Evolutionary conservation across 331 rosid species (phyloP), one percentile per base, ranked within the genome.

Genomic region (Rhamnella rubrinervis): DNA sequence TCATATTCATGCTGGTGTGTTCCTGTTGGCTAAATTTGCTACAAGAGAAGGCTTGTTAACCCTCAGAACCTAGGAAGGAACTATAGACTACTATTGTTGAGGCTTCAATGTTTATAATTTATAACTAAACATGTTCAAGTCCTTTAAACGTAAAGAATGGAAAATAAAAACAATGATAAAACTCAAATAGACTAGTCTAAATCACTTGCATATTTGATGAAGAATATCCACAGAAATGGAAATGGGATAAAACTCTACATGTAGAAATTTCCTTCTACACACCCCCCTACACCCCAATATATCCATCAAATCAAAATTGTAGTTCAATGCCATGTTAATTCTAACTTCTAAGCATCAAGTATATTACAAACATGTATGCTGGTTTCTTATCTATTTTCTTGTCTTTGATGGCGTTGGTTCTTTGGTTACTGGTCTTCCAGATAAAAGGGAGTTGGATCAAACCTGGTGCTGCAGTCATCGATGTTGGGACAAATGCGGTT

Each of bases 381-480:
- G 8, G 18, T 40, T 39, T 40, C 28, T 7, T 41, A 21, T 63
- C 4, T 2, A 23, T 26, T 47, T 47, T 49, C 23, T 66, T 65
- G 61, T 18, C 52, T 57, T n/a, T 49, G 37, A 67, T 52, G 67
- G 21, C 69, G 31, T 18, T 64, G 28, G 68, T 31, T 28, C 64
- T 49, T 28, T 71, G 35, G 49, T 55, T 67, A 63, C 53, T 44
- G 55, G 64, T 19, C 61, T 74, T 61, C 58, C 72, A 88, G 96
- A 85, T 93, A 79, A 90, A 90, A 82, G 98, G 96, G 14, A 81
- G 90, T 69, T 93, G 96, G 98, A 82, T 90, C 79, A 93, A 93
- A 81, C 96, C 97, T 8, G 98, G 98, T 71, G 97, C 97, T 69
- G 96, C 92, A 47, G 86, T 93, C 21, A 93, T 90, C 18, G 98